Base-by-base conservation (phyloP, 495 filamentous ascomycete species). In the Neurospora discreta region DNA sequence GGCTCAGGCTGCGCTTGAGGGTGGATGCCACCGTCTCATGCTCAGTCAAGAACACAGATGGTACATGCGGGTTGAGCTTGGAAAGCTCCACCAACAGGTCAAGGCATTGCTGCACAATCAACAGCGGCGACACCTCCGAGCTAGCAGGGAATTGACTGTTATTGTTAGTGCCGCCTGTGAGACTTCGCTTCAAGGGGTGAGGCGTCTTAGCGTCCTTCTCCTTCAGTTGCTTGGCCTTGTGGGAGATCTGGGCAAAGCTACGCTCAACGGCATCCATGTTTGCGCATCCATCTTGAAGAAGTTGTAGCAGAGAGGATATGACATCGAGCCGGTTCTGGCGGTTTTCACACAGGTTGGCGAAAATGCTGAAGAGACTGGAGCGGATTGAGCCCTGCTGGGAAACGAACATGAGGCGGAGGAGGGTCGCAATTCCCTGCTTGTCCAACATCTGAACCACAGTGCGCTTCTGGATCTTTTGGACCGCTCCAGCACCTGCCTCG, bases 331-430 rank as follows among this genome's bases (percentile, higher is more conserved):
- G 89, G 77, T 95, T 98, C 75, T 98, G 94, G 15, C 92, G 90
- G 78, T 99, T 98, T 81, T 96, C 90, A 77, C 92, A 98, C 67
- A 97, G 90, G 73, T 95, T 90, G 74, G 91, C 87, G 39, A 99
- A 89, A 71, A 98, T 91, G 67, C 91, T 89, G 76, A 94, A 92
- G 20, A 99, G 85, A 39, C 91, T 91, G 69, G 87, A 87, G 72
- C 93, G 91, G 69, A 87, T 83, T 42, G 92, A 90, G 40, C 91
- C 92, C 70, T 94, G 91, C 73, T 97, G 92, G 58, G 92, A 90
- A 73, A 98, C 91, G 78, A 99, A 99, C 95, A 99, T 97, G 15
- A 99, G 85, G 18, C 95, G 92, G 41, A 99, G 87, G 9, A 99
- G 82, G 13, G 95, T 98, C 30, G 96, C 95, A 78, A 99, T 89